phyloP scores from a whole-genome alignment of 371 early-diverging fungal species.

The Rhizomucor miehei region DNA sequence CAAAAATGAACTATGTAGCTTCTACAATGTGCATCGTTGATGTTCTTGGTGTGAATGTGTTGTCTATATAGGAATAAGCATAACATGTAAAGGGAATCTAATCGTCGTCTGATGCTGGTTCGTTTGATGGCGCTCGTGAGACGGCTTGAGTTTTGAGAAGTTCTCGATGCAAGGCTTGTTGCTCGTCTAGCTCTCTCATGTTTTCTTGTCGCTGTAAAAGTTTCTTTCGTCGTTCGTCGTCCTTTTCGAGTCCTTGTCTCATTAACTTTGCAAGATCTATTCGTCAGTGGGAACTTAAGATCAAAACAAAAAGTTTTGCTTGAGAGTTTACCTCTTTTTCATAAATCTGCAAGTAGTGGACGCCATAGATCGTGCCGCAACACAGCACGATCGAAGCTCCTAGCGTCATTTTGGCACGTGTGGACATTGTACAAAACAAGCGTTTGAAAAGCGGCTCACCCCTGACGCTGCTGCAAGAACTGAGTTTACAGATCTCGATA shows the following conservation, averaged over 20 bases:
- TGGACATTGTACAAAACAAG: slow-evolving; percentile 22
- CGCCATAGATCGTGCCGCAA: slow-evolving; percentile 42
- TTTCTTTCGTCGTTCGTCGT: slow-evolving; percentile 39
- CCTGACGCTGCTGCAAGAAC: too few species aligned
- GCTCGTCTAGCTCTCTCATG: slow-evolving; percentile 44
- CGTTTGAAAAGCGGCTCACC: too few species aligned
- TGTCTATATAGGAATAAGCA: too few species aligned
- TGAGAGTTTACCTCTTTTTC: slow-evolving; percentile 38
- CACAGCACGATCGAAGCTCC: slow-evolving; percentile 43
- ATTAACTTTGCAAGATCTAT: slow-evolving; percentile 20
- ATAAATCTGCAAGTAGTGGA: slow-evolving; percentile 46
- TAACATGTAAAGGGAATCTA: background rate
- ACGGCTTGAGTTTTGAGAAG: slow-evolving; percentile 45
- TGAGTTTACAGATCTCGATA: too few species aligned
- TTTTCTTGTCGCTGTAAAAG: slow-evolving; percentile 38
- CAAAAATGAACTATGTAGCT: too few species aligned
- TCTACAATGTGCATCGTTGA: too few species aligned
- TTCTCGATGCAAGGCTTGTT: slow-evolving; percentile 41
- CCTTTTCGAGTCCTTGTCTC: slow-evolving; percentile 28
- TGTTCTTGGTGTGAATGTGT: too few species aligned
- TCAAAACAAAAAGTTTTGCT: background rate
- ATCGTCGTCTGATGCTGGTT: slow-evolving; percentile 32
- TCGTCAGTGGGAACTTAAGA: background rate
- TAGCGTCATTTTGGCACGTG: slow-evolving; percentile 45
- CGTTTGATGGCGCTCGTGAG: slow-evolving; percentile 28